These are phyloP conservation scores for Clarireedia hainanense DNA, from an alignment of 2,329 filamentous ascomycete species.

Conservation along the genomic window DNA sequence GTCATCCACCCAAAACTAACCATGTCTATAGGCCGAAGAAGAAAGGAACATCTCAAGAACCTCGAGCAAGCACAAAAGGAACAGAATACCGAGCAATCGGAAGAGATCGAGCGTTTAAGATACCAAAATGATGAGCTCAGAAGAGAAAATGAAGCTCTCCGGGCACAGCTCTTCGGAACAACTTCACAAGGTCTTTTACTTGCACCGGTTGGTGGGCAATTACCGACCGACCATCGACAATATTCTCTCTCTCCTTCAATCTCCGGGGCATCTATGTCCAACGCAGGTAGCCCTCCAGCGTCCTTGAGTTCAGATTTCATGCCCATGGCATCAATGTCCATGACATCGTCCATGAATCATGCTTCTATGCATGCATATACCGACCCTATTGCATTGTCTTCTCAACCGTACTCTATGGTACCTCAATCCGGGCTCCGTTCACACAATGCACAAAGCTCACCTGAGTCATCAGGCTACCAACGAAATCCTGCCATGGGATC, in stretches of 20 bases:
- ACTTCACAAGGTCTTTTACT: slow-evolving; percentile 24
- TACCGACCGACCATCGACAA: slow-evolving; percentile 21
- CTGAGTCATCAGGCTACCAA: slow-evolving; percentile 29
- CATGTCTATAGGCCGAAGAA: slow-evolving; percentile 31
- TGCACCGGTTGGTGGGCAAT: slow-evolving; percentile 15
- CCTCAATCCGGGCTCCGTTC: slow-evolving; percentile 28
- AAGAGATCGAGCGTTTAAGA: slow-evolving; percentile 35
- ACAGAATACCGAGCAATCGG: slow-evolving; percentile 32
- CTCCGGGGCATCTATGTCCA: slow-evolving; percentile 27
- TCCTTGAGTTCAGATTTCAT: slow-evolving; percentile 27
- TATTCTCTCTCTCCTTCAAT: slow-evolving; percentile 30
- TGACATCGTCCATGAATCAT: slow-evolving; percentile 28
- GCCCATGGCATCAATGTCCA: slow-evolving; percentile 26
- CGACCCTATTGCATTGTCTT: slow-evolving; percentile 24
- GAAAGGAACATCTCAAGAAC: slow-evolving; percentile 37
- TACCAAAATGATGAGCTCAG: slow-evolving; percentile 34
- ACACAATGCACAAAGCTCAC: slow-evolving; percentile 31
- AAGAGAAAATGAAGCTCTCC: slow-evolving; percentile 34
- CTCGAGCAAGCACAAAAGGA: slow-evolving; percentile 36
- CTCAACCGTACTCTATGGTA: slow-evolving; percentile 31
- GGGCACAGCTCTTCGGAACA: slow-evolving; percentile 30
- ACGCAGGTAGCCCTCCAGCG: slow-evolving; percentile 25
- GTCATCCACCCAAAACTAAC: slow-evolving; percentile 11
- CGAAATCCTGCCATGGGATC: slow-evolving; percentile 29
- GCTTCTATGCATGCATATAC: slow-evolving; percentile 26